These are phyloP conservation scores for Saturnispora halmiae DNA, from an alignment of 805 yeast species.

Conservation along the genomic window DNA sequence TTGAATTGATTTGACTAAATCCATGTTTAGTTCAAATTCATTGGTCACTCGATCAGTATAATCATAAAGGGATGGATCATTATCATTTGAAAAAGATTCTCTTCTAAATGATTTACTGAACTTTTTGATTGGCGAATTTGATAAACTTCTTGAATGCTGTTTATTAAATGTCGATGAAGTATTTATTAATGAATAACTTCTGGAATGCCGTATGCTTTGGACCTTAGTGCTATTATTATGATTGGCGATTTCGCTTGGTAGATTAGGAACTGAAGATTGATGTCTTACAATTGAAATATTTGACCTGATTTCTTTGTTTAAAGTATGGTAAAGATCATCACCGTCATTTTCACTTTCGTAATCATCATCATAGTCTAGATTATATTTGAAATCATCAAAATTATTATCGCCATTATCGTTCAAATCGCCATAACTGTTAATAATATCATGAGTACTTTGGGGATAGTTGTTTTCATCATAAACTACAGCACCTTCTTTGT, in stretches of 20 bases:
- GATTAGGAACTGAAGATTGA: slow-evolving; percentile 7
- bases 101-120: slow-evolving; percentile 1
- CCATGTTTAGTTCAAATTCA: slow-evolving; percentile 23
- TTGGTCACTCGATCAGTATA: not conserved
- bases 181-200: slow-evolving; percentile 3
- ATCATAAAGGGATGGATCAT: not conserved
- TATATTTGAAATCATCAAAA: too few relatives aligned
- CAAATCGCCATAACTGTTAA: not conserved
- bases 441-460: not conserved
- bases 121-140: slow-evolving; percentile 7
- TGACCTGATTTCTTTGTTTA: slow-evolving; percentile 3
- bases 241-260: slow-evolving; percentile 4
- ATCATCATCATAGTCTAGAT: not conserved
- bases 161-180: too few relatives aligned
- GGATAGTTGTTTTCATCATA: not conserved
- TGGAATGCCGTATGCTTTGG: slow-evolving; percentile 2
- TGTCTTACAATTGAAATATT: slow-evolving; percentile 1
- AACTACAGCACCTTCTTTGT: not conserved
- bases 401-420: too few relatives aligned
- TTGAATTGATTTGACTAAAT: slow-evolving; percentile 21
- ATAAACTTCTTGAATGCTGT: not conserved
- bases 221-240: too few relatives aligned
- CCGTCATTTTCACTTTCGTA: not conserved
- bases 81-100: not conserved
- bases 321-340: slow-evolving; percentile 1